A percentile compares a stretch with the other conserved stretches of the same genome.
Evolutionary conservation across 179 eudicot genomes (phyloP).

Genomic region (Silene noctiflora): DNA sequence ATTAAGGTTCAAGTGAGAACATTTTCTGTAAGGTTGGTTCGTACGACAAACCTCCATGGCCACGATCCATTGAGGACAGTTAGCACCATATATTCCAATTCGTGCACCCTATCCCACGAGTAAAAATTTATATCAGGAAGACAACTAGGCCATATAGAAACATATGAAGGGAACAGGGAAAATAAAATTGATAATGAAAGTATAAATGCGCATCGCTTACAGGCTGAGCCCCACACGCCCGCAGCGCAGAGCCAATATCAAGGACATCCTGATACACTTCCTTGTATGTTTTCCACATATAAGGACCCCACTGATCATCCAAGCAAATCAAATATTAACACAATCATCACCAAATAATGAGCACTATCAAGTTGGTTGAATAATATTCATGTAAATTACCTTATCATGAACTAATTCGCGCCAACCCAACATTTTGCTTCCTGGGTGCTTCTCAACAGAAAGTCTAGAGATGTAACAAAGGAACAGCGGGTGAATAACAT

Average conservation of each 20-base stretch:
- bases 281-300: slow-evolving; percentile 85
- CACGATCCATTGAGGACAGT: slow-evolving; percentile 91
- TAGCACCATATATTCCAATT: slow-evolving; percentile 85
- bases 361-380: too few species aligned
- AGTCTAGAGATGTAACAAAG: slow-evolving; percentile 34
- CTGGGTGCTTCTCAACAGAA: slow-evolving; percentile 62
- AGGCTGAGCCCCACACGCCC: slow-evolving; percentile 74
- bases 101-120: slow-evolving; percentile 55
- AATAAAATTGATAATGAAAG: not conserved
- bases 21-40: not conserved
- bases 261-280: slow-evolving; percentile 69
- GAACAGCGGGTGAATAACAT: not conserved
- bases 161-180: not conserved
- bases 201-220: slow-evolving; percentile 40
- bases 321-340: not conserved
- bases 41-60: slow-evolving; percentile 76
- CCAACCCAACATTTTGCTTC: slow-evolving; percentile 88
- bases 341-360: not conserved
- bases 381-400: slow-evolving; percentile 33
- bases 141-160: not conserved
- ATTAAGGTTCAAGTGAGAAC: not conserved
- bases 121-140: not conserved
- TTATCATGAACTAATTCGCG: slow-evolving; percentile 58
- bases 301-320: slow-evolving; percentile 62
- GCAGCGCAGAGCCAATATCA: slow-evolving; percentile 62